Evolutionary conservation across 2,329 filamentous ascomycete species (phyloP), one percentile per base, ranked within the genome.

Genomic region (Ascochyta pisi): DNA sequence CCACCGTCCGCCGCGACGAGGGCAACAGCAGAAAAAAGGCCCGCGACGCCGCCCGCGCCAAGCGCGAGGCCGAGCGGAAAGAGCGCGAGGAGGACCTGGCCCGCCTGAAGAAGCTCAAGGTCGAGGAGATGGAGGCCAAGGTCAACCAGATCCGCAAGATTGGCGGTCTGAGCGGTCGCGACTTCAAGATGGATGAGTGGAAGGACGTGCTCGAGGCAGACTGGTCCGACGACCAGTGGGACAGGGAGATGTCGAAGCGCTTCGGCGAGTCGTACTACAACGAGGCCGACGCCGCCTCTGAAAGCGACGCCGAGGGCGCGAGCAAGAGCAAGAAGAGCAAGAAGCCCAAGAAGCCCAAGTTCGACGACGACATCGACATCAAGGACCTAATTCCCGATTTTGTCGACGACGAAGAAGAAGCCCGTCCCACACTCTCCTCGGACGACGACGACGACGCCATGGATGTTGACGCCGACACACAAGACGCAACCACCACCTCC

Each of bases 281-380:
- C 9, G 84, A 89, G 45, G 77, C 79, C 10, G 87, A 90, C 12
- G 83, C 79, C 6, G 66, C 37, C 6, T 62, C 58, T 1, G 73
- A 69, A 10, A 65, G 62, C 27, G 71, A 68, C 2, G 71, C 68
- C 3, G 81, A 76, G 7, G 79, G 27, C 4, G 54, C 71, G 45
- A 65, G 58, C 22, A 71, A 70, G 50, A 87, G 85, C 73, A 87
- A 85, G 70, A 86, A 71, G 50, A 87, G 85, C 73, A 87, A 85
- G 70, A 86, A 86, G 63, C 78, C 84, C 9, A 92, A 91, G 82
- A 96, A 96, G 78, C 92, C 91, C 9, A 90, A 87, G 60, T 99
- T 94, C 89, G 91, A 97, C 67, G 92, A 98, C 69, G 95, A 99
- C 73, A 97, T 99, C 67, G 93, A 98, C 72, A 98, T 99, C 79